phyloP scores from a whole-genome alignment of 2,329 filamentous ascomycete genomes.

The Scedosporium minutisporum region DNA sequence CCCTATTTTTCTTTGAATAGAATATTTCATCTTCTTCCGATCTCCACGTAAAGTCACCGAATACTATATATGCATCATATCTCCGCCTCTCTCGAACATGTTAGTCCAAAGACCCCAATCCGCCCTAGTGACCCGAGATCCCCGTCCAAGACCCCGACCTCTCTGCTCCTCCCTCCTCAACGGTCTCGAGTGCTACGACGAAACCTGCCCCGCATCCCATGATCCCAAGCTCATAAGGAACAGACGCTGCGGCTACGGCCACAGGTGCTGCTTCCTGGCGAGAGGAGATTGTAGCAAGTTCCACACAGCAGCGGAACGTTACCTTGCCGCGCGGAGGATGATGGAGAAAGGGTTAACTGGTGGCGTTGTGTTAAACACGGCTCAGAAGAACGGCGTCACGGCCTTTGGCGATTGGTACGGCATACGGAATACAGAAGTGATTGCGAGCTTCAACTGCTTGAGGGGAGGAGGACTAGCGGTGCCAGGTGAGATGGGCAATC shows the following conservation, averaged over 20 bases:
- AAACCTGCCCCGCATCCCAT: background rate
- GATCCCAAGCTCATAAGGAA: background rate
- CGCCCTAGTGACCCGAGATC: background rate
- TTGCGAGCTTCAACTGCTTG: conserved; percentile 3
- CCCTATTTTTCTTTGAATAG: background rate
- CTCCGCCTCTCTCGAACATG: background rate
- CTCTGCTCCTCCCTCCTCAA: background rate
- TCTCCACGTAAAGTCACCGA: background rate
- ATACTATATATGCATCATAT: background rate
- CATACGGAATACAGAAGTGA: background rate
- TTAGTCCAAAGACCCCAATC: background rate
- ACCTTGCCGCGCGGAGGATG: background rate
- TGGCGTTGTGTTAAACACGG: background rate
- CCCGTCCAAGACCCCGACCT: background rate
- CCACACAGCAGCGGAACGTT: background rate
- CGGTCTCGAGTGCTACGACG: background rate
- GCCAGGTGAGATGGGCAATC: background rate
- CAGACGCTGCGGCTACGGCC: background rate
- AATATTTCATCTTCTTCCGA: too few relatives aligned
- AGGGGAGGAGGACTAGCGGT: background rate
- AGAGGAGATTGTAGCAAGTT: background rate
- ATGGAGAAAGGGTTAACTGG: background rate
- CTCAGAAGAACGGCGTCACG: background rate
- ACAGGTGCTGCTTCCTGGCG: background rate
- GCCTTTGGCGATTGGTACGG: conserved; percentile 1